Evolutionary conservation across 306 rosid genomes (phyloP), one percentile per base, ranked within the genome.

Genomic region (Vigna nakashimae): DNA sequence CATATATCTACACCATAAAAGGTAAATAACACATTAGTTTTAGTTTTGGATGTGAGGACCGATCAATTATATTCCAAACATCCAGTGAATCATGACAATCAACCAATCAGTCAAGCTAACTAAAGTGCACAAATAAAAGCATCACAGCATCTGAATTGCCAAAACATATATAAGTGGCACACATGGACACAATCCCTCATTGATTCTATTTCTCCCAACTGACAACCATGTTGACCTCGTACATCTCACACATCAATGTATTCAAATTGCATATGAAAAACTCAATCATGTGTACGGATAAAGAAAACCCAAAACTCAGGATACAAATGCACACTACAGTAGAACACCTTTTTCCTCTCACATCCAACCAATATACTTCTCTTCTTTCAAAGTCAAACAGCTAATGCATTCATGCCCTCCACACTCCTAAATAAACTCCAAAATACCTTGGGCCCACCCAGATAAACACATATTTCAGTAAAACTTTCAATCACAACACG

Each of bases 371-470:
- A 51, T 5, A 53, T 51, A 20, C 66, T 38, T 32, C 18, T 56
- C 56, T 22, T 40, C 83, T 63, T 52, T 52, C 5, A 49, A 52
- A 43, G 76, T 51, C 50, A 48, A 74, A 42, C 49, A 75, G 72
- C 30, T 34, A 13, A 38, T 30, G 20, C 79, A 28, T 30, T 46
- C 48, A 43, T 5, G 48, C 53, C 62, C 14, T 18, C 53, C 43
- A 63, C 70, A 67, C 51, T n/a, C 59, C 15, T 1, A 34, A 32
- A 53, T 50, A 57, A 45, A 71, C 40, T 45, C 55, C 53, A 56
- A 36, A 34, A 42, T 36, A 74, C 10, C 57, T 55, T 34, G 8
- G n/a, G 28, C 56, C 49, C 48, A 62, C 22, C 16, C n/a, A 60
- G 18, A 62, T 38, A 45, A 7, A 30, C 18, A 64, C 49, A 57